phyloP scores from a whole-genome alignment of 2,329 filamentous ascomycete genomes.

The Xylariaceae sp. region DNA sequence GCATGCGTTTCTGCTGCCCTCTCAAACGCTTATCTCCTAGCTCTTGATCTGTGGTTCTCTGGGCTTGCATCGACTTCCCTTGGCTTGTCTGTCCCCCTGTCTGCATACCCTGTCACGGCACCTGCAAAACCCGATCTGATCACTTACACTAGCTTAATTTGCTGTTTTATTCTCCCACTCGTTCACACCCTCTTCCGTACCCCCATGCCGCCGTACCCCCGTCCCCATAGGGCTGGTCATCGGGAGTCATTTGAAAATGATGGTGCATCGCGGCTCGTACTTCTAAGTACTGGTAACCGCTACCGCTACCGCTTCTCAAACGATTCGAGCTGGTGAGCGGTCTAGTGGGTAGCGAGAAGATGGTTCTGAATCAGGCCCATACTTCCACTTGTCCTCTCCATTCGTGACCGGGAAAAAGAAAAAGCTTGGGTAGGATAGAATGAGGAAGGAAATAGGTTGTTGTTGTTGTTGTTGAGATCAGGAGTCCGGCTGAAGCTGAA shows the following conservation, averaged over 20 bases:
- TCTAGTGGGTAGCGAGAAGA: constrained; percentile 4
- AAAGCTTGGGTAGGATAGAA: background rate
- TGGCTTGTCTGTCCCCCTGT: constrained; percentile 13
- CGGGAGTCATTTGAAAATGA: constrained; percentile 6
- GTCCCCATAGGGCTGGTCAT: constrained; percentile 18
- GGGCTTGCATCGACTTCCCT: constrained; percentile 12
- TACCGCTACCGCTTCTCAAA: background rate
- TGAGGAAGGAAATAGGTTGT: background rate
- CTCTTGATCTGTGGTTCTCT: background rate
- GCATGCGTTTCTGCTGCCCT: background rate
- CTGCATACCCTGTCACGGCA: constrained; percentile 20
- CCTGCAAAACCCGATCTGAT: constrained; percentile 21
- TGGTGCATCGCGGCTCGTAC: constrained; percentile 7
- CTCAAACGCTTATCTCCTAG: constrained; percentile 2
- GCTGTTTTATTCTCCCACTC: constrained; percentile 13
- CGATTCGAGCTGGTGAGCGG: constrained; percentile 13
- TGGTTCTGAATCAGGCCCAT: background rate
- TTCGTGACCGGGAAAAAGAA: constrained; percentile 1
- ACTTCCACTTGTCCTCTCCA: background rate
- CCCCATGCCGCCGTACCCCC: constrained; percentile 17
- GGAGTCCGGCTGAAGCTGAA: constrained; percentile 6
- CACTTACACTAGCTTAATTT: constrained; percentile 16
- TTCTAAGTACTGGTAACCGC: constrained; percentile 3
- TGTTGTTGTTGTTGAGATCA: background rate
- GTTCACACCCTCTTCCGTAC: constrained; percentile 14